Conservation (phyloP, 257 asterid species). For the Solanum pennellii region DNA sequence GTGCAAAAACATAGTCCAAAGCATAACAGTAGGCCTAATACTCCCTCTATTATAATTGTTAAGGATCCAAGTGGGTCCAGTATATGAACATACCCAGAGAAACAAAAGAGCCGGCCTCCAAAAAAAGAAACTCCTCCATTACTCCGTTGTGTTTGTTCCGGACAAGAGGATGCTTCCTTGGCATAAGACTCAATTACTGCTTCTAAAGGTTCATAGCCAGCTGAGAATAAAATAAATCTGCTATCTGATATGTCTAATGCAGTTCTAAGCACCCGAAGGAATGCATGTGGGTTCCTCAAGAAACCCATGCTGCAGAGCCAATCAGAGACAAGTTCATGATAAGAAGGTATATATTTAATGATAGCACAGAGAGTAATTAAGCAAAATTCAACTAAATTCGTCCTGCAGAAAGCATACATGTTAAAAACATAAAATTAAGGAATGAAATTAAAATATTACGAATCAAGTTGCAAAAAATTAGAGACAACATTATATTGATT, state of each 20-base stretch:
- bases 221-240: conserved; percentile 65
- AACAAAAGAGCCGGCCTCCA: conserved; percentile 58
- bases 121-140: conserved; percentile 50
- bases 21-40: background rate
- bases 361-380: background rate
- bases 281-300: conserved; percentile 40
- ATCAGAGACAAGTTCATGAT: background rate
- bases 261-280: conserved; percentile 40
- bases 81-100: conserved; percentile 55
- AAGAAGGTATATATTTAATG: background rate
- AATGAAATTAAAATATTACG: background rate
- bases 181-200: conserved; percentile 40
- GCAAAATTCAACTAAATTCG: background rate
- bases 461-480: background rate
- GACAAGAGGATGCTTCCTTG: conserved; percentile 24
- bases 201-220: conserved; percentile 78
- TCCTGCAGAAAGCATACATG: background rate
- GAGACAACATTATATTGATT: background rate
- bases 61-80: background rate
- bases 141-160: conserved; percentile 28
- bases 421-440: background rate
- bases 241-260: conserved; percentile 39
- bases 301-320: conserved; percentile 80
- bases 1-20: background rate
- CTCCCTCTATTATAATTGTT: background rate